phyloP scores from a whole-genome alignment of 352 stramenopile genomes.

The Elongisporangium anandrum region DNA sequence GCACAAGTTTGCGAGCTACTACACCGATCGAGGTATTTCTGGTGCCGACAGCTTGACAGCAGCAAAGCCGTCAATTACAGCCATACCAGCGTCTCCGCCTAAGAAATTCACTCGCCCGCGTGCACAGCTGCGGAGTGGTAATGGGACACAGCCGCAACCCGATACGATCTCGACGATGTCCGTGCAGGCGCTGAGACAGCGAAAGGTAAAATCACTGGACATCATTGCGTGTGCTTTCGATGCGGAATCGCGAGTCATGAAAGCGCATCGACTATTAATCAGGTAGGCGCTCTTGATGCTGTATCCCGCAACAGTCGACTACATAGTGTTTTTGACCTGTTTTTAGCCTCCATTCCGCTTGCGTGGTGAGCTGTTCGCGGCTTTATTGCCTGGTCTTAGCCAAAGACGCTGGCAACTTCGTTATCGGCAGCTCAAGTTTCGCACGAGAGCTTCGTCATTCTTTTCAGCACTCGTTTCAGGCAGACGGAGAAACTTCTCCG shows the following conservation, averaged over 20 bases:
- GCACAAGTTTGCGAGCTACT: slow-evolving; percentile 67
- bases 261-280: slow-evolving; percentile 7
- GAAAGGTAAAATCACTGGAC: slow-evolving; percentile 8
- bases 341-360: slow-evolving; percentile 10
- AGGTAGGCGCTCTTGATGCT: no score
- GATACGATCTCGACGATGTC: background rate
- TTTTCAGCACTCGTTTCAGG: background rate
- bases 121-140: background rate
- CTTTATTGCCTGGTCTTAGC: slow-evolving; percentile 46
- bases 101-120: background rate
- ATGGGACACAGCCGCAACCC: background rate
- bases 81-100: slow-evolving; percentile 3
- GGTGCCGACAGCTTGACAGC: slow-evolving; percentile 41
- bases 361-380: slow-evolving; percentile 33
- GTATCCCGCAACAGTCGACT: no score
- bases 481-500: background rate
- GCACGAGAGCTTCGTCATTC: background rate
- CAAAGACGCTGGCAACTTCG: slow-evolving; percentile 25
- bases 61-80: background rate
- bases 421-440: slow-evolving; percentile 32
- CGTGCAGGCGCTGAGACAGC: slow-evolving; percentile 14
- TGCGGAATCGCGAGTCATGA: slow-evolving; percentile 12
- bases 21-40: slow-evolving; percentile 59
- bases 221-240: slow-evolving; percentile 38
- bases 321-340: no score